phyloP scores from a whole-genome alignment of 2,329 filamentous ascomycete genomes.

The Neonectria faginata region DNA sequence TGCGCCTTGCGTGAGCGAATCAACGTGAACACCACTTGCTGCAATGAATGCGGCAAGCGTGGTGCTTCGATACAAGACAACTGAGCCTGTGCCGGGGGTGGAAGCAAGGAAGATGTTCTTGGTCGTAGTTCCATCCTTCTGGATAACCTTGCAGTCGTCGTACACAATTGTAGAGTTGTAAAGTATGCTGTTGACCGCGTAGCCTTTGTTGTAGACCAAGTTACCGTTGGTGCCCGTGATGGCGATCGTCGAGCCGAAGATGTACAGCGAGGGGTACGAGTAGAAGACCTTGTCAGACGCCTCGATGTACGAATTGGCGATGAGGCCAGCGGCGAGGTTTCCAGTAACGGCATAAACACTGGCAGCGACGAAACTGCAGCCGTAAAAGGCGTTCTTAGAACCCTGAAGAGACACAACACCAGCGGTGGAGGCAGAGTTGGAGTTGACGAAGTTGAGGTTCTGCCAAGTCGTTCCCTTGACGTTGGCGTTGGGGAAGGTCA shows the following conservation, averaged over 20 bases:
- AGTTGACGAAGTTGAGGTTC: conserved; percentile 40
- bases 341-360: conserved; percentile 47
- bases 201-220: conserved; percentile 54
- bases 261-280: conserved; percentile 54
- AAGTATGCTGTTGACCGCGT: conserved; percentile 37
- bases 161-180: conserved; percentile 56
- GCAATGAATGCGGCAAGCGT: conserved; percentile 53
- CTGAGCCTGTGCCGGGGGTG: conserved; percentile 54
- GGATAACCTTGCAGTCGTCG: conserved; percentile 53
- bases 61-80: conserved; percentile 56
- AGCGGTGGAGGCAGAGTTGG: background rate
- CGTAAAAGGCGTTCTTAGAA: conserved; percentile 48
- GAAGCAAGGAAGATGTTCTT: conserved; percentile 56
- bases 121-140: conserved; percentile 47
- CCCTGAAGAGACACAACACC: conserved; percentile 31
- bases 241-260: conserved; percentile 57
- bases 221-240: conserved; percentile 49
- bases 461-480: conserved; percentile 31
- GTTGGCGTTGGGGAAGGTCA: conserved; percentile 20
- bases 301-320: conserved; percentile 59
- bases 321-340: conserved; percentile 50
- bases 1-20: conserved; percentile 47
- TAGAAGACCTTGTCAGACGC: conserved; percentile 57
- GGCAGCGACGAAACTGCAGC: conserved; percentile 56
- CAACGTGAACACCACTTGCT: conserved; percentile 48